These are phyloP conservation scores for Asterophora lycoperdoides DNA, from an alignment of 768 basidiomycete genomes.

Conservation along the genomic window DNA sequence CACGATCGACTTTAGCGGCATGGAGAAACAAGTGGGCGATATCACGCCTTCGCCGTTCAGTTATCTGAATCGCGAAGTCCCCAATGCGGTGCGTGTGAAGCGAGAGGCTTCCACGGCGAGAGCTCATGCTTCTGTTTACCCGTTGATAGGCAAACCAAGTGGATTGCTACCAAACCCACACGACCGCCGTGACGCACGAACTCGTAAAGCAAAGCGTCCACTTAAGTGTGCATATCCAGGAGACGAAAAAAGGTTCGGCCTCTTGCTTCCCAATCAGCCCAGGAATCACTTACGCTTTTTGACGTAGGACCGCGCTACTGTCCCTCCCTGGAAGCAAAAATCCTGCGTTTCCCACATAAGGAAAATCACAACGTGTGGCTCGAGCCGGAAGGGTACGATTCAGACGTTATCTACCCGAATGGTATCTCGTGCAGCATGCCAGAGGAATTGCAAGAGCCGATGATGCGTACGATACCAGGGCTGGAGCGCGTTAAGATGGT, in stretches of 20 bases:
- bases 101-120: too few species aligned
- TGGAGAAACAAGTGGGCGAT: conserved; percentile 69
- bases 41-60: conserved; percentile 66
- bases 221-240: conserved; percentile 79
- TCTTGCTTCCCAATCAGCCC: neutral
- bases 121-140: neutral
- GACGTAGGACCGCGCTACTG: conserved; percentile 81
- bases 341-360: conserved; percentile 74
- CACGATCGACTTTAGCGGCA: conserved; percentile 63
- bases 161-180: conserved; percentile 65
- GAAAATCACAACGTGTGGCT: conserved; percentile 76
- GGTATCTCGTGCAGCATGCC: conserved; percentile 87
- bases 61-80: conserved; percentile 61
- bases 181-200: conserved; percentile 68
- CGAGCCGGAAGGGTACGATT: conserved; percentile 90
- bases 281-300: too few species aligned
- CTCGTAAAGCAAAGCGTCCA: conserved; percentile 76
- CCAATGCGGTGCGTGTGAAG: conserved; percentile 54
- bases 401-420: conserved; percentile 87
- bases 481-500: conserved; percentile 83
- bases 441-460: conserved; percentile 75
- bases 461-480: conserved; percentile 83
- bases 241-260: conserved; percentile 74
- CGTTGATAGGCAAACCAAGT: conserved; percentile 63
- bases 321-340: conserved; percentile 85